Evolutionary conservation across 108 stramenopile species (phyloP), one percentile per base, ranked within the genome.

Genomic region (Ochromonas danica): DNA sequence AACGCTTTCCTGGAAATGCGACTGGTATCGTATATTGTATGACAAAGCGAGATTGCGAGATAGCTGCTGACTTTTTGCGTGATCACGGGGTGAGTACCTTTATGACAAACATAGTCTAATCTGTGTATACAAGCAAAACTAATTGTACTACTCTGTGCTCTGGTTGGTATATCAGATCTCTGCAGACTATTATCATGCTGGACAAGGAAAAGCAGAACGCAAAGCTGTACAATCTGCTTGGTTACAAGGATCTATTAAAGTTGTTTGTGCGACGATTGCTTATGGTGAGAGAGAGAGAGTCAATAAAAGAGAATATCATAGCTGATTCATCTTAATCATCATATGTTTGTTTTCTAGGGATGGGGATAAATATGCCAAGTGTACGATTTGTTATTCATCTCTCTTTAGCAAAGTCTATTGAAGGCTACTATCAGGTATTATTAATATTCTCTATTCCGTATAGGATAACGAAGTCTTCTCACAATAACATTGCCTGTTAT

Each of bases 1-100:
- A 77, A 43, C 30, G 36, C 22, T 42, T 60, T 60, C 38, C 61
- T 70, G n/a, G n/a, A n/a, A 70, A 85, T 1, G 60, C 81, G 42
- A 67, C 90, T 38, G 96, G 96, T 27, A 97, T 97, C 43, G 88
- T 97, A 33, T 97, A 97, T 78, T 91, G 92, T 83, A 84, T 98
- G 41, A 94, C 94, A 79, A 86, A 94, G 61, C 90, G 94, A 81
- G 96, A 99, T 81, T 94, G 92, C 61, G 97, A 97, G 85, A 90
- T 87, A 39, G 71, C 94, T 31, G 80, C 91, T 38, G 83, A 88
- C 6, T 27, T 75, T 41, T 33, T 75, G 36, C 72, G 72, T 6
- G 31, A 36, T 27, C 14, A 75, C 38, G 27, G 31, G 10, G 72
- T 75, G 22, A 67, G 63, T 57, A 22, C 22, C 10, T 57, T 22